These are phyloP conservation scores for Verbena officinalis DNA, from an alignment of 257 asterid species.

Conservation along the genomic window DNA sequence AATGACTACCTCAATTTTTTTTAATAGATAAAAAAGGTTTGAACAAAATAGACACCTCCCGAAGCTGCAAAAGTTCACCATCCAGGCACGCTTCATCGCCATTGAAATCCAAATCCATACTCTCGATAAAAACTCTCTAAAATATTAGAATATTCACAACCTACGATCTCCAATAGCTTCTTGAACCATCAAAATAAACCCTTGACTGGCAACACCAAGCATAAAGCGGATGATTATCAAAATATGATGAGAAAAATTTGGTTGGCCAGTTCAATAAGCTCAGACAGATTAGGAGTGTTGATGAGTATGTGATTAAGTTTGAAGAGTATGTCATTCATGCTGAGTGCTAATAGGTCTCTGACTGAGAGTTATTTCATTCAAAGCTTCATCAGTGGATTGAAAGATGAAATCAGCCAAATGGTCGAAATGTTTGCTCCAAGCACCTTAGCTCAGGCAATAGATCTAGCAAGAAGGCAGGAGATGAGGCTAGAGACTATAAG, in stretches of 20 bases:
- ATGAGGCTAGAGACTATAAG: neutral
- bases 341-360: neutral
- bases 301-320: neutral
- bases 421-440: neutral
- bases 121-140: slow-evolving; percentile 23
- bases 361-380: neutral
- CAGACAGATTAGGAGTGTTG: neutral
- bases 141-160: slow-evolving; percentile 24
- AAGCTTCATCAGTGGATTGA: neutral
- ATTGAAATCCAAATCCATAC: slow-evolving; percentile 85
- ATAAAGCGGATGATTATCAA: neutral
- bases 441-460: neutral
- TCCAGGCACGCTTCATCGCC: slow-evolving; percentile 84
- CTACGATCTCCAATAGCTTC: slow-evolving; percentile 40
- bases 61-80: slow-evolving; percentile 87
- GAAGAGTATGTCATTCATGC: neutral
- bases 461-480: neutral
- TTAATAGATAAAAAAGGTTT: no score
- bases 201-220: slow-evolving; percentile 22
- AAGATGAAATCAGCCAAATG: neutral
- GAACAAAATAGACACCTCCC: slow-evolving; percentile 88
- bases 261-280: neutral
- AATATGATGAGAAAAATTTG: neutral
- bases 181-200: slow-evolving; percentile 43
- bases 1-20: no score